Evolutionary conservation across 2,329 filamentous ascomycete genomes (phyloP).

Genomic region (Anthostomella pinea): DNA sequence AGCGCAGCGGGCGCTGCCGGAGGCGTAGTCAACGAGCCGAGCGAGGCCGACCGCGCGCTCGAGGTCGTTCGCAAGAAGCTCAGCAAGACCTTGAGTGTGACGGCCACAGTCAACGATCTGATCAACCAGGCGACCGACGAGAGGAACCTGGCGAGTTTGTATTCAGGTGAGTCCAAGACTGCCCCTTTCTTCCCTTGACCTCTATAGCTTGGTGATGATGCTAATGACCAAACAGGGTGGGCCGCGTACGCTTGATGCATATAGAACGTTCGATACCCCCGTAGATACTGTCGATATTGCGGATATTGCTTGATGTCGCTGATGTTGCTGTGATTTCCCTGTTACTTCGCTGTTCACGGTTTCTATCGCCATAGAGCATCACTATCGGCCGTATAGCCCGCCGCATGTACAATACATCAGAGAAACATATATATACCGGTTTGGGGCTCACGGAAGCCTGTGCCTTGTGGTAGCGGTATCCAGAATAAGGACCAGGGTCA

Average conservation of each 20-base stretch:
- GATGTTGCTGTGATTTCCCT: too few species aligned
- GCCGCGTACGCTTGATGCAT: constrained; percentile 38
- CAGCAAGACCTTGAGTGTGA: constrained; percentile 88
- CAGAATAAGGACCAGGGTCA: too few species aligned
- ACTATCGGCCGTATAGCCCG: too few species aligned
- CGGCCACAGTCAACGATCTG: constrained; percentile 92
- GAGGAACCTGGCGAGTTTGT: constrained; percentile 85
- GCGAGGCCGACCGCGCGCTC: constrained; percentile 85
- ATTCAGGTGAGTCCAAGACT: constrained; percentile 60
- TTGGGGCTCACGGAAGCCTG: too few species aligned
- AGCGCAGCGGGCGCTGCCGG: constrained; percentile 26
- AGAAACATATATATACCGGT: too few species aligned
- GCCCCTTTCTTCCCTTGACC: neutral
- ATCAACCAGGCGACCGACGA: constrained; percentile 96
- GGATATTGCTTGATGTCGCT: too few species aligned
- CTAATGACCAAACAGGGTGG: constrained; percentile 35
- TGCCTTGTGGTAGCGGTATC: too few species aligned
- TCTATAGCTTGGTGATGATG: constrained; percentile 1
- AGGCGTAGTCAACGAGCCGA: constrained; percentile 52
- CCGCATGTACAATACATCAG: too few species aligned
- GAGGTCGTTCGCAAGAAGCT: constrained; percentile 95
- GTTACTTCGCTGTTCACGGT: too few species aligned
- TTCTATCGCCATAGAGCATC: too few species aligned
- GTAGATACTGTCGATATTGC: constrained; percentile 7
- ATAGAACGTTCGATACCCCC: constrained; percentile 12